Conservation (phyloP, 2,329 filamentous ascomycete species). For the Curvularia spicifera region DNA sequence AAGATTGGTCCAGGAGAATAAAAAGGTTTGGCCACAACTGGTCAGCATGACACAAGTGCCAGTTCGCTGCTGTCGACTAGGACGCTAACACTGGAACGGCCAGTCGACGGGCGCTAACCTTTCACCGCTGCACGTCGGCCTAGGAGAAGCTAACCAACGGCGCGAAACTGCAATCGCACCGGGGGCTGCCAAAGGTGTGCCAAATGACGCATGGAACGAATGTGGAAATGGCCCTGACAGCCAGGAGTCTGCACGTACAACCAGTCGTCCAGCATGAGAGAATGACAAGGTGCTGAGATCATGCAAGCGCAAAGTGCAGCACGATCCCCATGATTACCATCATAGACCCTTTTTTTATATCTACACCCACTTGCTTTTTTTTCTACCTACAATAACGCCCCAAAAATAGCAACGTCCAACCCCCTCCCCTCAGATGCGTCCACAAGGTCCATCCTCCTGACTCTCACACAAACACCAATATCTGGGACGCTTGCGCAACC, state of each 20-base stretch:
- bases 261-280: conserved; percentile 16
- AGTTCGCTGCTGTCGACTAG: not conserved
- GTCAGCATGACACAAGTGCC: not conserved
- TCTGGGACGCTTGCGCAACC: conserved; percentile 15
- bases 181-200: conserved; percentile 31
- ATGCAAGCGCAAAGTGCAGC: not conserved
- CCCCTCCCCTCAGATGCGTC: not conserved
- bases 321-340: not conserved
- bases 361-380: not conserved
- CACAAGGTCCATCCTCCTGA: not conserved
- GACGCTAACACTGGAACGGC: not conserved
- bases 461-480: not conserved
- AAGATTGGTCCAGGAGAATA: not conserved
- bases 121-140: not conserved
- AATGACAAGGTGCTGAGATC: not conserved
- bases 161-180: not conserved
- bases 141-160: not conserved
- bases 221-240: conserved; percentile 19
- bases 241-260: conserved; percentile 1
- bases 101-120: not conserved
- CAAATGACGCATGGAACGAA: conserved; percentile 24
- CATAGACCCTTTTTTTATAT: not conserved
- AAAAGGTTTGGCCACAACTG: not conserved
- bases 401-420: not conserved
- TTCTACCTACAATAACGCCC: not conserved